Conservation (phyloP, 305 asterid species). For the Solanum chacoense region DNA sequence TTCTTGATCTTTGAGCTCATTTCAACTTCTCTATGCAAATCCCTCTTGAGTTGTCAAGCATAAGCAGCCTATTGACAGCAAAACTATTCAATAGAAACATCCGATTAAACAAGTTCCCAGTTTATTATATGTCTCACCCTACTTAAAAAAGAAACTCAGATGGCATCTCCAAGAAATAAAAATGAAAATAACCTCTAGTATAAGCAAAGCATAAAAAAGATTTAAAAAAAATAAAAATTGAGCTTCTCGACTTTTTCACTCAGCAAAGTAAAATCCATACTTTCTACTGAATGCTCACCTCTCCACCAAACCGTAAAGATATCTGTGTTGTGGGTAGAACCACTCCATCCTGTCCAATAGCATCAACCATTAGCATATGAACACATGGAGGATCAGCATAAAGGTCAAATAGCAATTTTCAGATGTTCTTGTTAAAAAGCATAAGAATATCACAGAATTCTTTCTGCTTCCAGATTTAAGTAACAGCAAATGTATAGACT, state of each 20-base stretch:
- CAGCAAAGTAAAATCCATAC: neutral
- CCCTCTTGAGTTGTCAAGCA: neutral
- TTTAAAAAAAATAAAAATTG: neutral
- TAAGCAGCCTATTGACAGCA: neutral
- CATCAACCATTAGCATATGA: neutral
- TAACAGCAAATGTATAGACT: neutral
- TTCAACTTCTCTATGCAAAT: neutral
- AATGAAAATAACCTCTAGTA: neutral
- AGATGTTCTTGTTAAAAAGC: neutral
- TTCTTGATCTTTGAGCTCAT: neutral
- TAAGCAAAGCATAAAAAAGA: neutral
- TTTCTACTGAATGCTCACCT: constrained; percentile 39
- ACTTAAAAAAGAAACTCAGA: neutral
- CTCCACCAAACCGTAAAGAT: constrained; percentile 87
- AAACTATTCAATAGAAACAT: neutral
- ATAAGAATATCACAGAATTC: neutral
- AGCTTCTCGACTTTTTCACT: neutral
- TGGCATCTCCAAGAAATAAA: neutral
- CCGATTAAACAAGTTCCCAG: neutral
- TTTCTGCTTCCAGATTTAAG: neutral
- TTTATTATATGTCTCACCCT: neutral
- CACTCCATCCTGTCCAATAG: constrained; percentile 78
- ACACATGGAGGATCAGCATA: neutral
- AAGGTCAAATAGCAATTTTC: neutral
- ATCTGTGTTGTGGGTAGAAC: constrained; percentile 72